Conservation (phyloP, 2,329 filamentous ascomycete genomes). For the Calonectria naviculata region DNA sequence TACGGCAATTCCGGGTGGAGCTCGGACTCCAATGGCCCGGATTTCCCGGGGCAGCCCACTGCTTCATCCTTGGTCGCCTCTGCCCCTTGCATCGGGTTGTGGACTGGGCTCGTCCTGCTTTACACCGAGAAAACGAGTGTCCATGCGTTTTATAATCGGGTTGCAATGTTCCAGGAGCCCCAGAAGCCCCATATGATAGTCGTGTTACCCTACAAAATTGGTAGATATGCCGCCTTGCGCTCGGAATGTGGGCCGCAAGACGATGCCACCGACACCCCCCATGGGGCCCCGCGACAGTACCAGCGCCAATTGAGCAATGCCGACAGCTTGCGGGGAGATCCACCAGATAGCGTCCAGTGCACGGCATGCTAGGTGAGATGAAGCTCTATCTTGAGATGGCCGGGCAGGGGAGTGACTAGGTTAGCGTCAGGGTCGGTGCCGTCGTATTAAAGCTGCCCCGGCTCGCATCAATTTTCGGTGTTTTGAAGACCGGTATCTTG, state of each 20-base stretch:
- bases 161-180: not conserved
- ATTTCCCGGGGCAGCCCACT: not conserved
- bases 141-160: not conserved
- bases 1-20: constrained; percentile 1
- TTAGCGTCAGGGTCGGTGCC: not conserved
- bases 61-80: not conserved
- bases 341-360: not conserved
- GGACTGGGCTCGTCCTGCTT: not conserved
- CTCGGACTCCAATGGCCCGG: not conserved
- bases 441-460: not conserved
- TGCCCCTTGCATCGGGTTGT: not conserved
- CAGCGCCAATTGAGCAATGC: not conserved
- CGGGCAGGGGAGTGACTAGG: not conserved
- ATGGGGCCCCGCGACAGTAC: not conserved
- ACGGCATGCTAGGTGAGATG: not conserved
- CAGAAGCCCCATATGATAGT: not conserved
- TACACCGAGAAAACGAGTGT: not conserved
- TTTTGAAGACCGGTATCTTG: not conserved
- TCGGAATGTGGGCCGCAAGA: not conserved
- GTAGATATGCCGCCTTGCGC: not conserved
- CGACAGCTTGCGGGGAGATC: not conserved
- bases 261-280: not conserved
- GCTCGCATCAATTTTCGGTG: not conserved
- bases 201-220: not conserved
- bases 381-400: not conserved